Conservation (phyloP, 495 filamentous ascomycete genomes). For the Chaetomium fimeti region DNA sequence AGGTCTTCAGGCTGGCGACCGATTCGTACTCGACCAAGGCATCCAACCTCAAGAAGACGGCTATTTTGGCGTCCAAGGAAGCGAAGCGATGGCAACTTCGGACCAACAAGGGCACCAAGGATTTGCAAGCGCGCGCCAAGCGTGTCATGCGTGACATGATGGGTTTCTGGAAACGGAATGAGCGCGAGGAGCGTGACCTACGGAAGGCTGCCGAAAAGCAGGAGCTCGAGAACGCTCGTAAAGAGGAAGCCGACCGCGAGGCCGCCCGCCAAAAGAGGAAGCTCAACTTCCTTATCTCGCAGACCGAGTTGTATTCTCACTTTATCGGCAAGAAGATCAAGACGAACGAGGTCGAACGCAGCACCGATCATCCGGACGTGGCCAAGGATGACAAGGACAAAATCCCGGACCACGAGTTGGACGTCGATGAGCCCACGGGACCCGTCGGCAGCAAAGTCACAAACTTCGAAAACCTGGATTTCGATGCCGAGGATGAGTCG, state of each 20-base stretch:
- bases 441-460: slow-evolving; percentile 69
- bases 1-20: slow-evolving; percentile 81
- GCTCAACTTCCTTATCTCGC: slow-evolving; percentile 98
- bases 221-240: slow-evolving; percentile 93
- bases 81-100: slow-evolving; percentile 94
- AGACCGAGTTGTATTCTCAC: slow-evolving; percentile 98
- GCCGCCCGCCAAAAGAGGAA: slow-evolving; percentile 96
- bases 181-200: slow-evolving; percentile 92
- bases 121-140: slow-evolving; percentile 95
- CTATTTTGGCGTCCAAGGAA: slow-evolving; percentile 94
- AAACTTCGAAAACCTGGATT: slow-evolving; percentile 91
- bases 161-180: slow-evolving; percentile 99
- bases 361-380: slow-evolving; percentile 74
- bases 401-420: slow-evolving; percentile 46
- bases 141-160: slow-evolving; percentile 99
- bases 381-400: slow-evolving; percentile 47
- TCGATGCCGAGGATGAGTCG: slow-evolving; percentile 91
- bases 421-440: slow-evolving; percentile 59
- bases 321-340: slow-evolving; percentile 99
- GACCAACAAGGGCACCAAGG: slow-evolving; percentile 97
- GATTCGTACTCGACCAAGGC: slow-evolving; percentile 78
- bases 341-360: slow-evolving; percentile 86
- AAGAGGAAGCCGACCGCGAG: slow-evolving; percentile 94
- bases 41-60: slow-evolving; percentile 95
- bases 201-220: slow-evolving; percentile 92